Evolutionary conservation across 2,329 filamentous ascomycete species (phyloP).

Genomic region (Albophoma yamanashiensis): DNA sequence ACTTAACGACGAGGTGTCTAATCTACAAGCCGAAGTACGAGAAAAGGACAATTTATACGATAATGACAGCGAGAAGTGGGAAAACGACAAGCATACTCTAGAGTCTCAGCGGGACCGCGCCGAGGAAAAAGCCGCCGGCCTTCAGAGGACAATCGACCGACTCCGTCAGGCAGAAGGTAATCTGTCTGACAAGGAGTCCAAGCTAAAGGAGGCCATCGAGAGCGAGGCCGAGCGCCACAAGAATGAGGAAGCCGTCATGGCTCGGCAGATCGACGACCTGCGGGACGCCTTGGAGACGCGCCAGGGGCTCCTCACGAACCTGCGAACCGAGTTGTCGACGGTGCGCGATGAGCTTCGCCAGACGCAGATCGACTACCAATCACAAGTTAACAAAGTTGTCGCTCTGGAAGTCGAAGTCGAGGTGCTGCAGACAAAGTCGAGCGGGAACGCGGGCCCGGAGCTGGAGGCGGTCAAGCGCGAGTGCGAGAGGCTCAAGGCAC

Average conservation of each 20-base stretch:
- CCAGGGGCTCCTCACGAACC: slow-evolving; percentile 52
- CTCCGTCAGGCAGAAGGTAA: slow-evolving; percentile 58
- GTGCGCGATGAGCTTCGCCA: slow-evolving; percentile 62
- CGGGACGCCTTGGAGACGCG: slow-evolving; percentile 60
- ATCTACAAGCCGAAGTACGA: slow-evolving; percentile 52
- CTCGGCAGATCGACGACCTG: slow-evolving; percentile 63
- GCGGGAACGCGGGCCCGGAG: slow-evolving; percentile 1
- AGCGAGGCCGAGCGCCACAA: slow-evolving; percentile 63
- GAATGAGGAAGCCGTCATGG: slow-evolving; percentile 59
- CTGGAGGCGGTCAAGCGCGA: slow-evolving; percentile 12
- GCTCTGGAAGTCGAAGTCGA: slow-evolving; percentile 68
- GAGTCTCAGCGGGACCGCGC: slow-evolving; percentile 55
- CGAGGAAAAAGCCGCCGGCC: slow-evolving; percentile 54
- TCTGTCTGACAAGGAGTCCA: slow-evolving; percentile 56
- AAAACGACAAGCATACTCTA: slow-evolving; percentile 49
- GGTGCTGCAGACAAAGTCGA: slow-evolving; percentile 42
- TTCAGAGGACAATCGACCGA: slow-evolving; percentile 61
- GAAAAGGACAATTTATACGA: slow-evolving; percentile 62
- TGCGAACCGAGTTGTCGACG: slow-evolving; percentile 54
- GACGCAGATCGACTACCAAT: slow-evolving; percentile 50
- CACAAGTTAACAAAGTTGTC: slow-evolving; percentile 54
- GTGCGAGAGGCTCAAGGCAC: slow-evolving; percentile 17
- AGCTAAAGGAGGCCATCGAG: slow-evolving; percentile 55
- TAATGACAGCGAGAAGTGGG: slow-evolving; percentile 64
- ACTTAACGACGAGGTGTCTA: slow-evolving; percentile 48